Percentiles rank a stretch among this genome's conserved stretches.
These are phyloP conservation scores for Magnusiomyces clavatus DNA, from an alignment of 1,139 yeast species.

Conservation along the genomic window DNA sequence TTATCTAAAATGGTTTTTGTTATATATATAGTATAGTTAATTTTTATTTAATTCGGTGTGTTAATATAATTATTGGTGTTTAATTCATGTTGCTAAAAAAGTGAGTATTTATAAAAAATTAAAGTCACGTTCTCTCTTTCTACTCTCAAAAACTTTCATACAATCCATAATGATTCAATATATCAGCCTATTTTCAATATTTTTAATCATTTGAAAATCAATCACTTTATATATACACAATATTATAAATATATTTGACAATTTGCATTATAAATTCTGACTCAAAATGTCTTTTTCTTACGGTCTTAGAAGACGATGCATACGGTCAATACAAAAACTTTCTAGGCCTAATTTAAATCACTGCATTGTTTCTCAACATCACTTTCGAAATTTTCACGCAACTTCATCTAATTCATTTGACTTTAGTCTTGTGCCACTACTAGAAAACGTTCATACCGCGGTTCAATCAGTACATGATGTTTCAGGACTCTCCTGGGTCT, in stretches of 20 bases:
- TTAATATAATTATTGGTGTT: neutral
- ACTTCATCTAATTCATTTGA: neutral
- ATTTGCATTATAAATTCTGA: neutral
- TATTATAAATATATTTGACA: neutral
- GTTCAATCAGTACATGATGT: conserved; percentile 24
- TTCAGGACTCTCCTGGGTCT: conserved; percentile 77
- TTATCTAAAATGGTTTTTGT: too few relatives aligned
- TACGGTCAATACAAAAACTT: too few relatives aligned
- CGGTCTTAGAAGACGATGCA: too few relatives aligned
- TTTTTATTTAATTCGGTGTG: too few relatives aligned
- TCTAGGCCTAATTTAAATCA: too few relatives aligned
- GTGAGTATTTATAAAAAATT: neutral
- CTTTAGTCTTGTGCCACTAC: neutral
- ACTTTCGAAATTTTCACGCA: neutral
- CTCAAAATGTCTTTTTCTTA: too few relatives aligned
- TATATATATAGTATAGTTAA: neutral
- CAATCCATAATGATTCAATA: neutral
- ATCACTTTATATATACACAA: too few relatives aligned
- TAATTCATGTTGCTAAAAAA: neutral
- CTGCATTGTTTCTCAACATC: neutral
- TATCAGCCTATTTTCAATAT: neutral
- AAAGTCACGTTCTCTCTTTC: neutral
- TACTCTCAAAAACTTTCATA: neutral
- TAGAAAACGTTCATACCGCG: conserved; percentile 23
- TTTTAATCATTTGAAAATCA: neutral